These are phyloP conservation scores for Artemisia annua DNA, from an alignment of 129 eudicot genomes.

Conservation along the genomic window DNA sequence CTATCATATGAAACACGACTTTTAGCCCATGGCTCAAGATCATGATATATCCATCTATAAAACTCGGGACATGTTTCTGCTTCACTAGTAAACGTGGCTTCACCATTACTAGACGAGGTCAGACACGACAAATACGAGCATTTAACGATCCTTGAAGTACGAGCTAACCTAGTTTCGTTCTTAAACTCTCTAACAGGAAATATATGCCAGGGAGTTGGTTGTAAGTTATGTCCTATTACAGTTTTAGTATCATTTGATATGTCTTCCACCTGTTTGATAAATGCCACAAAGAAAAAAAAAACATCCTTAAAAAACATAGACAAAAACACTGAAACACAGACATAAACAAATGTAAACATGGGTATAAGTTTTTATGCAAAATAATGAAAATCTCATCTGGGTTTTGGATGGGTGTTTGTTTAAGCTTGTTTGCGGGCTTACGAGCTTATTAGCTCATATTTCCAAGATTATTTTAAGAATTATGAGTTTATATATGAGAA, in stretches of 20 bases:
- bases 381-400: not conserved
- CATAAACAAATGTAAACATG: not conserved
- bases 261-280: conserved; percentile 46
- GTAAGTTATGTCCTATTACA: conserved; percentile 70
- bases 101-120: not conserved
- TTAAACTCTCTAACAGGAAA: conserved; percentile 48
- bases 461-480: too few species aligned
- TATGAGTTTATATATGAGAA: too few species aligned
- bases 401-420: too few species aligned
- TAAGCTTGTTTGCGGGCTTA: too few species aligned
- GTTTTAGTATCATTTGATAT: conserved; percentile 65
- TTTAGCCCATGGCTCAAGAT: conserved; percentile 67
- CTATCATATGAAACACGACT: conserved; percentile 40
- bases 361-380: not conserved
- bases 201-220: conserved; percentile 85
- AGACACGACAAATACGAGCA: conserved; percentile 66
- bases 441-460: too few species aligned
- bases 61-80: conserved; percentile 45
- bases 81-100: conserved; percentile 1
- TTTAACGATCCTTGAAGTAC: conserved; percentile 55
- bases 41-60: conserved; percentile 50
- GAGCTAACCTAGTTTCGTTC: conserved; percentile 40
- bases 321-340: not conserved
- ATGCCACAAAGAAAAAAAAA: conserved; percentile 26
- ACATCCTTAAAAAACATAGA: not conserved